phyloP scores from a whole-genome alignment of 2,329 filamentous ascomycete species.

The Botrytis hyacinthi region DNA sequence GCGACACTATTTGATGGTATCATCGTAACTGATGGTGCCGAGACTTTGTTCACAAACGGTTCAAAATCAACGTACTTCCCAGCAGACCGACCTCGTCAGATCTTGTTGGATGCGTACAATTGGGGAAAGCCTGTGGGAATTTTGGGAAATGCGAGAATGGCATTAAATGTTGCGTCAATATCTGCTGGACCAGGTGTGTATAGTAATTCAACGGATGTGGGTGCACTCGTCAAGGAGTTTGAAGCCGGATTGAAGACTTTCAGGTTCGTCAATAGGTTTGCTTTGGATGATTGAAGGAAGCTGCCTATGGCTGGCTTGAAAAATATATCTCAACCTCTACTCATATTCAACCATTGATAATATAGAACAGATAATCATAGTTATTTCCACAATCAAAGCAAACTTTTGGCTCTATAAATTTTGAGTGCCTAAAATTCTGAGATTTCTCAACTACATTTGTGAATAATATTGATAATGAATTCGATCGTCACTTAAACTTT shows the following conservation, averaged over 20 bases:
- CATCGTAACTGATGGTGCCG: conserved; percentile 55
- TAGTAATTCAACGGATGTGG: background rate
- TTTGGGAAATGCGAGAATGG: background rate
- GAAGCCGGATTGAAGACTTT: conserved; percentile 60
- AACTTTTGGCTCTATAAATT: background rate
- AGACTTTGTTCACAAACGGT: conserved; percentile 49
- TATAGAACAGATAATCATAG: background rate
- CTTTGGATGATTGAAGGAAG: conserved; percentile 46
- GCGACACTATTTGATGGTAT: conserved; percentile 62
- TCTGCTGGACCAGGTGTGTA: background rate
- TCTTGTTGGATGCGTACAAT: conserved; percentile 60
- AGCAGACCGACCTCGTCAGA: conserved; percentile 59
- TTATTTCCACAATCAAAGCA: background rate
- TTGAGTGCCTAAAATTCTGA: background rate
- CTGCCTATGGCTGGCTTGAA: background rate
- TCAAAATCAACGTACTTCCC: conserved; percentile 58
- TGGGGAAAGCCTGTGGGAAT: conserved; percentile 67
- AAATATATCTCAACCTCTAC: background rate
- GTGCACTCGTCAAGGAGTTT: conserved; percentile 45
- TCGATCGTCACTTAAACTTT: background rate
- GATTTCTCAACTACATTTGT: background rate
- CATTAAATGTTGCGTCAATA: background rate
- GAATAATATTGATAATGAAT: background rate
- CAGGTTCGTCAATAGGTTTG: conserved; percentile 64
- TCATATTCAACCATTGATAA: background rate